Base-by-base conservation (phyloP, 2,329 filamentous ascomycete genomes). In the Aspergillus fischeri region DNA sequence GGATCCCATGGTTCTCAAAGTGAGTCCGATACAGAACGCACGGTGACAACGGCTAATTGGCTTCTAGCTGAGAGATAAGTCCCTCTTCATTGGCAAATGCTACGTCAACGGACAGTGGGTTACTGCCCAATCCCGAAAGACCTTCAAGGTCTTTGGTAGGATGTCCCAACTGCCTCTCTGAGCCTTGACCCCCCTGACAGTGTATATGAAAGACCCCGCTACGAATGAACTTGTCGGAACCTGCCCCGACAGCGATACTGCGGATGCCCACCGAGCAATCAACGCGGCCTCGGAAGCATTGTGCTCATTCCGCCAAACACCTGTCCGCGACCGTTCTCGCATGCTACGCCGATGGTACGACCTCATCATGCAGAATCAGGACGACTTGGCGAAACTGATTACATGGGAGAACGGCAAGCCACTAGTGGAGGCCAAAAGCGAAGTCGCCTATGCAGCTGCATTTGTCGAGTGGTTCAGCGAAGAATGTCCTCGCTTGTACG, bases 51-150 rank as follows among this genome's bases (percentile, higher is more conserved):
- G 3, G 25, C 25, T 27, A 27, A 27, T 27, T 21, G 25, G 3
- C 25, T 27, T 27, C 25, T 0, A 92, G 87, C 84, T 93, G 68
- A 90, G 86, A 69, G 90, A 93, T 66, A 84, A 85, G 38, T 90
- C 88, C 24, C 83, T 99, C 59, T 84, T 97, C 68, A 97, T 95
- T 79, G 85, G 88, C 65, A 84, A 92, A 71, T 78, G 86, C 68
- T 97, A 92, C 71, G 87, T 97, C 70, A 93, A 99, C 73, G 94
- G 94, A 69, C 84, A 96, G 83, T 97, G 92, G 90, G 84, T 95
- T 60, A 82, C 83, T 66, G 90, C 93, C 65, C 85, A 86, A 69
- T 96, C 91, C 0, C 91, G 91, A 70, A 87, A 95, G 83, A 96
- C 91, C 48, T 99, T 97, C 74, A 87, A 94, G 72, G 90, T 97